Conservation (phyloP, 73 alveolate genomes). For the Diophrys appendiculata region DNA sequence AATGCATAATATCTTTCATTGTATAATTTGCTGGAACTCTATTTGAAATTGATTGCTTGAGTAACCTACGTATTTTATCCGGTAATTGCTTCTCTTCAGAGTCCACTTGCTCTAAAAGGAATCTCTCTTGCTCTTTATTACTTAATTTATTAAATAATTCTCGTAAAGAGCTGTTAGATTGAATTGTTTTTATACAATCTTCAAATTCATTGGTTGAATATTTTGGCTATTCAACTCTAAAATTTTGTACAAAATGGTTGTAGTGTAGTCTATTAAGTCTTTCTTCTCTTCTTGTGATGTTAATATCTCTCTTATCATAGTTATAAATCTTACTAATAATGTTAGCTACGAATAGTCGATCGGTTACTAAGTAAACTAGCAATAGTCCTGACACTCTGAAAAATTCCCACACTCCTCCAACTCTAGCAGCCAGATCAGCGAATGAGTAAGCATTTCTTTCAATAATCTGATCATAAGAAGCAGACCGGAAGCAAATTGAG, state of each 20-base stretch:
- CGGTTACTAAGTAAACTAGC: neutral
- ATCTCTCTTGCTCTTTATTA: neutral
- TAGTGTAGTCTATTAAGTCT: neutral
- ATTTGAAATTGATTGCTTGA: neutral
- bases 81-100: neutral
- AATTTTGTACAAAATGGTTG: neutral
- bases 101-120: neutral
- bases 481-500: neutral
- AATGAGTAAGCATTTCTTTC: conserved; percentile 1
- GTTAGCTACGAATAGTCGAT: neutral
- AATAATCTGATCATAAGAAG: neutral
- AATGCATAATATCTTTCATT: too few species aligned
- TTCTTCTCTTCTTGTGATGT: too few species aligned
- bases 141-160: too few species aligned
- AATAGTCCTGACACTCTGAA: neutral
- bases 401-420: conserved; percentile 9
- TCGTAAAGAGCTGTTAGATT: neutral
- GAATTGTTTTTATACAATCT: too few species aligned
- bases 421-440: neutral
- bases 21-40: too few species aligned
- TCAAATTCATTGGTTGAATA: neutral
- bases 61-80: neutral
- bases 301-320: neutral
- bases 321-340: neutral
- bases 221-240: neutral